Base-by-base conservation (phyloP, 2,329 filamentous ascomycete genomes). In the Cordyceps farinosa region DNA sequence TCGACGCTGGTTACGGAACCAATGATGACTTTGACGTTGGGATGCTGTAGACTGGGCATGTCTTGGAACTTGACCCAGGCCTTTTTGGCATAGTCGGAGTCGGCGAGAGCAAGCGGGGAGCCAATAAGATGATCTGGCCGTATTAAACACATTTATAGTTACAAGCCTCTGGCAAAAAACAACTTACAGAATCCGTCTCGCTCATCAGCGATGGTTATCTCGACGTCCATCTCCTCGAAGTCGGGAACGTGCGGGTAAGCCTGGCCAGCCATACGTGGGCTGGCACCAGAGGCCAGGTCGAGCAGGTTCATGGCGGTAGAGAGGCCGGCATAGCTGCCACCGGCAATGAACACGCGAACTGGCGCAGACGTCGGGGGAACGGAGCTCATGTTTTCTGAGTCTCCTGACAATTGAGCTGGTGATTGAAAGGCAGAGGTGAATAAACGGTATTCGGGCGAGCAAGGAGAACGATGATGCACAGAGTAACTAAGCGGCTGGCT, bases 181-280 rank as follows among this genome's bases (percentile, higher is more conserved):
- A 9, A 63, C 87, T 69, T 79, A 92, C 90, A 92, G 73, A 87
- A 92, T n/a, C 90, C 90, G 78, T 93, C 90, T n/a, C 89, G 80
- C 74, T 92, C 89, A 69, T 93, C 90, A 30, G 91, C 86, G 29
- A 93, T 82, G 29, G 88, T 92, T 57, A 93, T 87, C 44, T 91
- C 83, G 15, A 91, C 75, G 1, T 84, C 80, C 51, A 88, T 78
- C 30, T 78, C 79, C 51, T 79, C 77, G 27, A 78, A 71, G 36
- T 76, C 70, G 66, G 76, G 67, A 68, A 80, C 68, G 70, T 82
- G 76, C 50, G 66, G 64, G 61, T 78, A 78, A n/a, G 69, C 70
- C 40, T 73, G 68, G 27, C 69, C 72, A 54, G 72, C 72, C 71
- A 75, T 73, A 48, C 86, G 82, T n/a, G 83, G 78, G 8, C 75